phyloP scores from a whole-genome alignment of 75 land plant genomes.

The Selaginella moellendorffii region DNA sequence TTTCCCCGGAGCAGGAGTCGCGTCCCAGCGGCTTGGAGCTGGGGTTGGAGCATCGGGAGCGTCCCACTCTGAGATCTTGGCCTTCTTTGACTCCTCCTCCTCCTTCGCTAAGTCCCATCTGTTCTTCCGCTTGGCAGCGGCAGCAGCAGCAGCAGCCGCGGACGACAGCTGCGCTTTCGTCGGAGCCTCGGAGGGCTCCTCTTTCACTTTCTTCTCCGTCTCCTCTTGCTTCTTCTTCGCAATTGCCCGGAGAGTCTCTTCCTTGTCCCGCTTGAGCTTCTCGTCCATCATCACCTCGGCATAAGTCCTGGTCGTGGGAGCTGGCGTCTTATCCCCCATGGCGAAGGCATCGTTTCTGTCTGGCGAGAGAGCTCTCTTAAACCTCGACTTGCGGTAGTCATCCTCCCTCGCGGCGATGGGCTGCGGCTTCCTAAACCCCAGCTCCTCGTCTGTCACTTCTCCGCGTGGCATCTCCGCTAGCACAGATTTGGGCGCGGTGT shows the following conservation, averaged over 20 bases:
- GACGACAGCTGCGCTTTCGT: slow-evolving; percentile 15
- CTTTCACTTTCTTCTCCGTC: slow-evolving; percentile 21
- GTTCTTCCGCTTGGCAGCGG: slow-evolving; percentile 60
- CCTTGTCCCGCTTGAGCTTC: slow-evolving; percentile 46
- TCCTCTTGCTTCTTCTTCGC: slow-evolving; percentile 77
- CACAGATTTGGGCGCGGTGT: slow-evolving; percentile 66
- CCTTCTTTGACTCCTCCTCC: slow-evolving; percentile 32
- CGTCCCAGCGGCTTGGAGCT: slow-evolving; percentile 85
- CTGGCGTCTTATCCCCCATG: slow-evolving; percentile 82
- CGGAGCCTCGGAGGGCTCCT: slow-evolving; percentile 20
- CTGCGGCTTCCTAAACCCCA: slow-evolving; percentile 69
- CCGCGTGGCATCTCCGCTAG: slow-evolving; percentile 44
- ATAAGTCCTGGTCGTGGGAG: slow-evolving; percentile 59
- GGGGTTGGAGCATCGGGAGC: slow-evolving; percentile 66
- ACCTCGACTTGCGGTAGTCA: slow-evolving; percentile 65
- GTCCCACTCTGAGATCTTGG: slow-evolving; percentile 36
- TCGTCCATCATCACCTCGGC: slow-evolving; percentile 89
- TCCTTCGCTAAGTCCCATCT: slow-evolving; percentile 61
- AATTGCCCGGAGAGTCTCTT: slow-evolving; percentile 48
- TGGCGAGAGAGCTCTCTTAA: slow-evolving; percentile 65
- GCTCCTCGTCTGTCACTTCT: slow-evolving; percentile 27
- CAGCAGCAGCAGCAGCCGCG: slow-evolving; percentile 17
- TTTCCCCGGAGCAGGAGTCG: slow-evolving; percentile 84
- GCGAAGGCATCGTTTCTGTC: slow-evolving; percentile 90
- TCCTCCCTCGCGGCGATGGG: slow-evolving; percentile 77